Conservation (phyloP, 495 filamentous ascomycete genomes). For the Podospora pseudopauciseta region DNA sequence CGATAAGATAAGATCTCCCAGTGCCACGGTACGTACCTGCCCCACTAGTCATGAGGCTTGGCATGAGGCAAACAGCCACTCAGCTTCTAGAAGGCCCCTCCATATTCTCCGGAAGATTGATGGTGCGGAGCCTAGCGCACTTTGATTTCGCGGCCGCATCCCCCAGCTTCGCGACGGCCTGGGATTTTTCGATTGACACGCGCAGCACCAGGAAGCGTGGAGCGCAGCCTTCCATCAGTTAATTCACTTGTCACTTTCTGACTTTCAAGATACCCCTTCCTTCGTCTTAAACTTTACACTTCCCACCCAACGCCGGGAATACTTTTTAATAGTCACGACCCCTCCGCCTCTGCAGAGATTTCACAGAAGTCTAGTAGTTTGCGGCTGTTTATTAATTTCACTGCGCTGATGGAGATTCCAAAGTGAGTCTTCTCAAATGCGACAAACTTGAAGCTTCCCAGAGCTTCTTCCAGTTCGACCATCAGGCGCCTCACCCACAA, state of each 20-base stretch:
- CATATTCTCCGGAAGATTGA: conserved; percentile 17
- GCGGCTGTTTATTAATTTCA: neutral
- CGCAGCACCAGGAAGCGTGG: conserved; percentile 4
- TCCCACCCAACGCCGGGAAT: neutral
- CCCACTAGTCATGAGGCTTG: neutral
- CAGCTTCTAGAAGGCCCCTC: neutral
- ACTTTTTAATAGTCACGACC: neutral
- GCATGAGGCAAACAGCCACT: neutral
- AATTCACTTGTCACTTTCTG: neutral
- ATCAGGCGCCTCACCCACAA: neutral
- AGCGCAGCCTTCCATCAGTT: conserved; percentile 13
- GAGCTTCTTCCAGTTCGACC: neutral
- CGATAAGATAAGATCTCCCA: conserved; percentile 15
- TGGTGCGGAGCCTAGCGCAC: conserved; percentile 30
- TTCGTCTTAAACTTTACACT: neutral
- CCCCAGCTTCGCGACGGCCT: conserved; percentile 27
- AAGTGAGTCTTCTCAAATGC: neutral
- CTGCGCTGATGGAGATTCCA: neutral
- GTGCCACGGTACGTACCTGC: neutral
- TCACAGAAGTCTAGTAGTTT: neutral
- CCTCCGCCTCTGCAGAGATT: neutral
- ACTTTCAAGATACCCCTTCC: conserved; percentile 12
- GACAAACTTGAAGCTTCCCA: neutral
- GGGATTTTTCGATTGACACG: conserved; percentile 26
- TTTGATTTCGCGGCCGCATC: conserved; percentile 31